Base-by-base conservation (phyloP, 2,329 filamentous ascomycete species). In the Neofusicoccum cordaticola region DNA sequence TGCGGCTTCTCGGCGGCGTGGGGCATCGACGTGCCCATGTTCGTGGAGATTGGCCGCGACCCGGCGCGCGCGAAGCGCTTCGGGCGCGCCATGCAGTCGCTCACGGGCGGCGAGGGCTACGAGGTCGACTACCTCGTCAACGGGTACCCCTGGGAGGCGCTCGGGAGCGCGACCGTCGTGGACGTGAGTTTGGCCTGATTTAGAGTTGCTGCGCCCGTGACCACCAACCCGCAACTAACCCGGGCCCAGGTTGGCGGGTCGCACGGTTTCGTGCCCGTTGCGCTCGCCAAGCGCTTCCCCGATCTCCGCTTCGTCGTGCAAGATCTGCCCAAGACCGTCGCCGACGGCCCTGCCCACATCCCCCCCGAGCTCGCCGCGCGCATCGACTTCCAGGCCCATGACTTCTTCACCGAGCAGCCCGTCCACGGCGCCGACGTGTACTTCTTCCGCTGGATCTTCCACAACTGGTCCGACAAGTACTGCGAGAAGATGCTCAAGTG, bases 391-490 rank as follows among this genome's bases (percentile, higher is more conserved):
- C 65, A 67, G 47, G 64, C 65, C 17, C 68, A 73, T 35, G 69
- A 74, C 34, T 74, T 76, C 67, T 75, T 74, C 68, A 65, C 68
- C 2, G 62, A 67, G 7, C 68, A 76, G 45, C 70, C 72, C 1
- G 66, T 73, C 22, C 63, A 66, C 9, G 68, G 71, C 57, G 75
- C 76, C 8, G 71, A 73, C 56, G 67, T 73, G 19, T 81, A 79
- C 66, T 69, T 77, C 22, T 73, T 79, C 39, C 73, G 78, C 27
- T 74, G 71, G 66, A 72, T 79, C 11, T 67, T 80, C 27, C 79
- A 81, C 66, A 79, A 81, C 63, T 79, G 74, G 75, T 69, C 69
- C 19, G 77, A 80, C 60, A 68, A 70, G 19, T 72, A 80, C 35
- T 73, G 72, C 37, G 68, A 75, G n/a, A 69, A 67, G 8, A 78